Conservation (phyloP, 805 yeast species). For the Sugiyamaella americana region DNA sequence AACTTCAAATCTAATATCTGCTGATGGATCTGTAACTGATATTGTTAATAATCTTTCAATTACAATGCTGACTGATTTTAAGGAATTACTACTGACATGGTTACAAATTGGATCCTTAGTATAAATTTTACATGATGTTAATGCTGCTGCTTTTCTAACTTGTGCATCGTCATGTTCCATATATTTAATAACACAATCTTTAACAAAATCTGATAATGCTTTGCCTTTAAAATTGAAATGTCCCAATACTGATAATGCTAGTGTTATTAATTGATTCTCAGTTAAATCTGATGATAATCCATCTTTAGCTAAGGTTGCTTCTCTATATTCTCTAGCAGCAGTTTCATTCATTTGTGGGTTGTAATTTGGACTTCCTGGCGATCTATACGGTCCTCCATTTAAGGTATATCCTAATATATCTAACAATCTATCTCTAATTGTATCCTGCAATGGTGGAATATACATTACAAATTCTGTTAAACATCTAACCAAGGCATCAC, state of each 20-base stretch:
- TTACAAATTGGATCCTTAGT: slow-evolving; percentile 75
- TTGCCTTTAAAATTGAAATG: slow-evolving; percentile 68
- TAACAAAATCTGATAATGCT: slow-evolving; percentile 79
- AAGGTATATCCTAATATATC: slow-evolving; percentile 67
- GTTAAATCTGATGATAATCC: slow-evolving; percentile 48
- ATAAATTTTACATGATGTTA: slow-evolving; percentile 74
- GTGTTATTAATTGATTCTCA: slow-evolving; percentile 53
- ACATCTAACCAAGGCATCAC: slow-evolving; percentile 76
- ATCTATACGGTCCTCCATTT: slow-evolving; percentile 73
- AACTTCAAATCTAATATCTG: slow-evolving; percentile 80
- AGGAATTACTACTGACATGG: slow-evolving; percentile 74
- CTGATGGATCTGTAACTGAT: slow-evolving; percentile 81
- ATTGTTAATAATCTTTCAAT: slow-evolving; percentile 71
- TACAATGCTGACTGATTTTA: slow-evolving; percentile 79
- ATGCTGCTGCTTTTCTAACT: slow-evolving; percentile 77
- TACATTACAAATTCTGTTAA: slow-evolving; percentile 58
- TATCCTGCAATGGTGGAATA: slow-evolving; percentile 73
- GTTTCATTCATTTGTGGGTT: slow-evolving; percentile 51
- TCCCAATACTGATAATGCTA: slow-evolving; percentile 72
- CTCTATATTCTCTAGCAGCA: slow-evolving; percentile 74
- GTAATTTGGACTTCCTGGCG: slow-evolving; percentile 81
- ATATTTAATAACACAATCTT: slow-evolving; percentile 77
- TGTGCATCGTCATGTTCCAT: slow-evolving; percentile 72
- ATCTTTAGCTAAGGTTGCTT: slow-evolving; percentile 63
- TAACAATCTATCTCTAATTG: slow-evolving; percentile 64